Evolutionary conservation across 257 asterid species (phyloP), one percentile per base, ranked within the genome.

Genomic region (Leonotis leonurus): DNA sequence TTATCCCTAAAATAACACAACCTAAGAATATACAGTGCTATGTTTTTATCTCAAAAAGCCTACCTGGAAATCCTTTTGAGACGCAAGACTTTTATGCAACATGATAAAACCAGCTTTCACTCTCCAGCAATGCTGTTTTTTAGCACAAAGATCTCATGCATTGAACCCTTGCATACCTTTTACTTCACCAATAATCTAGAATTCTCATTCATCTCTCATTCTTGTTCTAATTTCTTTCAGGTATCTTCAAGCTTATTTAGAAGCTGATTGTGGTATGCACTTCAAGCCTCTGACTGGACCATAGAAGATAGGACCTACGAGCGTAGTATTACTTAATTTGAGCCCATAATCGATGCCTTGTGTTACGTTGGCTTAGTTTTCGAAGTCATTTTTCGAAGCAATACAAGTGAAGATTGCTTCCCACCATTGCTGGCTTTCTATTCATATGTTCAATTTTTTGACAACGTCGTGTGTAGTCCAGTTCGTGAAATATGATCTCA

Each of bases 231-330:
- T 33, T 53, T 32, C 61, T 78, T 67, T 27, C 82, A 87, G 97
- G 92, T 90, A 64, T 73, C 97, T 51, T 83, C 97, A 62, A 77
- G 80, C 78, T 80, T 90, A 81, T 83, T 90, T 78, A 84, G 66
- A 48, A 73, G 70, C 51, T 84, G 87, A 83, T 65, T 39, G n/a
- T n/a, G 56, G 53, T 26, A 3, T 18, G 16, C 25, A 9, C 63
- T 30, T 61, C 43, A 40, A 35, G 59, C 17, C 53, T 12, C 33
- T n/a, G 20, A 33, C 29, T 48, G 67, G 52, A 8, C 32, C 20
- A 59, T 25, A 32, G 64, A 60, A 27, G 39, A 26, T 32, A 65
- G 11, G 12, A 60, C 16, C 49, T 53, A 13, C 35, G 22, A 29
- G 48, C 10, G 54, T 33, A 3, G 60, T n/a, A 18, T 61, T 37